Evolutionary conservation across 2,329 filamentous ascomycete genomes (phyloP), one percentile per base, ranked within the genome.

Genomic region (Ophiostoma ulmi): DNA sequence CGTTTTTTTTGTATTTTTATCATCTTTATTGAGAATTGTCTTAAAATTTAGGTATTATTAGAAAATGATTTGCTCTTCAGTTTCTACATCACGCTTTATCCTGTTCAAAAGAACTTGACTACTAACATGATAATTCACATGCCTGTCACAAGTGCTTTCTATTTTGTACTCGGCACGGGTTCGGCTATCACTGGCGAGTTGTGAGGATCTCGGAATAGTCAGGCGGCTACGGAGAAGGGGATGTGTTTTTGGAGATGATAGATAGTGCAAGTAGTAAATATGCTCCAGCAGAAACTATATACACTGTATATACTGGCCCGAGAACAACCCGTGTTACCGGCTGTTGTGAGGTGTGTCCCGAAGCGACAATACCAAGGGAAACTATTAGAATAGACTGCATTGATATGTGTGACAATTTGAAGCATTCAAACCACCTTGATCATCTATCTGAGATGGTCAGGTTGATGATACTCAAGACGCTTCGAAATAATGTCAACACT

Each of bases 141-240:
- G n/a, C 7, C 22, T 58, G n/a, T 13, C 8, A 26, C 5, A 22
- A 22, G n/a, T 6, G 5, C 3, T 26, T 14, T 4, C 26, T 3
- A 35, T 63, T 6, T 4, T 17, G n/a, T 35, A 20, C 26, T 63
- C 58, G 58, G 58, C 11, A 63, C 58, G 58, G 58, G 26, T 35
- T 63, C 26, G 58, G 58, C 58, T 63, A 63, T 63, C 26, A 17
- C 22, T 63, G 58, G 14, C 26, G 58, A 36, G 26, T 58, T 26
- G 58, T 63, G 58, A 58, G 52, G 22, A 63, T 63, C 58, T 63
- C 58, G 58, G 58, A 63, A 35, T 63, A 35, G 52, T 58, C 52
- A 58, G 58, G 58, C 26, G 1, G 58, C 14, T 63, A 17, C 58
- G 26, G 58, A 20, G 26, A 63, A 63, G 22, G 14, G 26, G 58